Percentiles rank a stretch among this genome's conserved stretches.
phyloP scores from a whole-genome alignment of 345 rosid genomes.

The Brassica incana region DNA sequence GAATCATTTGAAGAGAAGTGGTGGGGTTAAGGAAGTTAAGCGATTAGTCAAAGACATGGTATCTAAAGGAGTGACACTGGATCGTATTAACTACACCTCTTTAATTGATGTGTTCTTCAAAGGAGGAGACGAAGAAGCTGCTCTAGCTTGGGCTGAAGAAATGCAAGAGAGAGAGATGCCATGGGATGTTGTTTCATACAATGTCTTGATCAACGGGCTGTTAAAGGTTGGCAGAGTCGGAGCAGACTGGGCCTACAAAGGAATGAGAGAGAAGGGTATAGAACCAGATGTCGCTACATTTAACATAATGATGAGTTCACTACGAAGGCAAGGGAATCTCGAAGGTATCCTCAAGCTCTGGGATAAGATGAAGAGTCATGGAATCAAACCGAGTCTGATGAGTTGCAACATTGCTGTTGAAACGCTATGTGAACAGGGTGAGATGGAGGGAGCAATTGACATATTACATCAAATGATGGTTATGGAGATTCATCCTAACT shows the following conservation, averaged over 20 bases:
- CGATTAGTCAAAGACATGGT: slow-evolving; percentile 51
- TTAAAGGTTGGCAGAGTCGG: slow-evolving; percentile 58
- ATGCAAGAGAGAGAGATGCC: slow-evolving; percentile 61
- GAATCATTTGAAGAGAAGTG: slow-evolving; percentile 63
- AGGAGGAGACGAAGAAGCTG: slow-evolving; percentile 67
- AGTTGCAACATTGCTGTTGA: slow-evolving; percentile 62
- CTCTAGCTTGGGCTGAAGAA: slow-evolving; percentile 65
- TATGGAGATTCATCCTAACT: slow-evolving; percentile 55
- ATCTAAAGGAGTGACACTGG: slow-evolving; percentile 60
- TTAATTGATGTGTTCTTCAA: slow-evolving; percentile 85
- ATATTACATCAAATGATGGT: slow-evolving; percentile 56
- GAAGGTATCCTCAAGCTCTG: slow-evolving; percentile 58
- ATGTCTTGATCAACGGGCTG: slow-evolving; percentile 75
- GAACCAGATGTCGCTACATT: slow-evolving; percentile 66
- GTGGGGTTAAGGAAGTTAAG: slow-evolving; percentile 57
- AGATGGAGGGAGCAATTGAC: slow-evolving; percentile 53
- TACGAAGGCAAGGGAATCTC: slow-evolving; percentile 54
- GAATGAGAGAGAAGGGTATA: slow-evolving; percentile 70
- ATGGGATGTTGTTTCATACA: slow-evolving; percentile 77
- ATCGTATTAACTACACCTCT: slow-evolving; percentile 81
- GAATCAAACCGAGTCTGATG: slow-evolving; percentile 59
- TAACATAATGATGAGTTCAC: slow-evolving; percentile 73
- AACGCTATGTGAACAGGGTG: slow-evolving; percentile 55
- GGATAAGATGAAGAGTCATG: slow-evolving; percentile 63
- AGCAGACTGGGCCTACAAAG: slow-evolving; percentile 51